phyloP scores from a whole-genome alignment of 768 basidiomycete genomes.

The Tylopilus rubrobrunneus region DNA sequence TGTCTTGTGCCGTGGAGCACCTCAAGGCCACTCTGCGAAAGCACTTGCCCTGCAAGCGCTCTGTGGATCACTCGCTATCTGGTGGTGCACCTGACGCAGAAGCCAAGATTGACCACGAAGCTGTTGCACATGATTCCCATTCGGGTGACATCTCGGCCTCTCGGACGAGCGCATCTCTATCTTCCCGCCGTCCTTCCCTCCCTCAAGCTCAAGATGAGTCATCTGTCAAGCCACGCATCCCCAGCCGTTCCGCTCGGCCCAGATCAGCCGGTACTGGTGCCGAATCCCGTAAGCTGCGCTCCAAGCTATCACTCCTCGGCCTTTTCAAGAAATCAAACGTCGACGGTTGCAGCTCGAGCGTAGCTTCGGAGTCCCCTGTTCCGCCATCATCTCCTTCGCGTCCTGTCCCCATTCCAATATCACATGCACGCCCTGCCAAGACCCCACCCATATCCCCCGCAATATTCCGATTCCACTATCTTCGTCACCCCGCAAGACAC shows the following conservation, averaged over 20 bases:
- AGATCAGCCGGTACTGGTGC: conserved; percentile 70
- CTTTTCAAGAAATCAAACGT: conserved; percentile 63
- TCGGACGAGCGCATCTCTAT: conserved; percentile 15
- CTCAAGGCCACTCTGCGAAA: conserved; percentile 34
- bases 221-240: conserved; percentile 29
- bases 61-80: conserved; percentile 65
- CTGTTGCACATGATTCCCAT: conserved; percentile 2
- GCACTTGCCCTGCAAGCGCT: conserved; percentile 70
- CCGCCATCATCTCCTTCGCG: conserved; percentile 26
- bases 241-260: conserved; percentile 48
- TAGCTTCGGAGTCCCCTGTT: conserved; percentile 31
- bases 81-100: conserved; percentile 34
- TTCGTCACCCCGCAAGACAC: conserved; percentile 28
- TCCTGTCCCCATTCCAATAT: conserved; percentile 22
- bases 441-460: conserved; percentile 30
- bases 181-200: conserved; percentile 61
- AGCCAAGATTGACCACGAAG: conserved; percentile 18
- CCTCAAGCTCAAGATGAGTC: conserved; percentile 47
- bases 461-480: conserved; percentile 22
- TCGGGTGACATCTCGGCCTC: conserved; percentile 1
- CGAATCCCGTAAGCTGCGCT: conserved; percentile 53
- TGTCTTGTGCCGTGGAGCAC: conserved; percentile 28
- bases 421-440: conserved; percentile 16
- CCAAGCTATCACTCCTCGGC: conserved; percentile 67
- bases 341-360: conserved; percentile 35